A percentile compares a stretch with the other conserved stretches of the same genome.
These are phyloP conservation scores for Capsella bursapastoris DNA, from an alignment of 345 rosid species.

Conservation along the genomic window DNA sequence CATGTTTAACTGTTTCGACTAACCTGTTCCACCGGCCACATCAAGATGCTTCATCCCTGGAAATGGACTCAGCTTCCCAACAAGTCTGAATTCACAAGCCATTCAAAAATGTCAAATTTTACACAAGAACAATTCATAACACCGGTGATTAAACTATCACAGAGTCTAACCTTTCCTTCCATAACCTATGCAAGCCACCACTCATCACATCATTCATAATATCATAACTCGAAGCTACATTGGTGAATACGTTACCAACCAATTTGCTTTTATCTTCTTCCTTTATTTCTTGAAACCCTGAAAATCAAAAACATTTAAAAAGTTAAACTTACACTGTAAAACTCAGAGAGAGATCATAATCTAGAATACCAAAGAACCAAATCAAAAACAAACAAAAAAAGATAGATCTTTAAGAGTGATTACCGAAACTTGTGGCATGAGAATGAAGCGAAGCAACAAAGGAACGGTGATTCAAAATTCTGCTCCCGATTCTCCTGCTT, in stretches of 20 bases:
- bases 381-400: background rate
- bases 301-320: constrained; percentile 5
- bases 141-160: background rate
- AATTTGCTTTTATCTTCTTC: constrained; percentile 87
- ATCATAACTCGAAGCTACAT: constrained; percentile 91
- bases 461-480: constrained; percentile 38
- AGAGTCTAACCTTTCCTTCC: constrained; percentile 85
- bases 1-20: background rate
- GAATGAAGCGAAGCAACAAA: constrained; percentile 65
- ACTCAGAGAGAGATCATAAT: background rate
- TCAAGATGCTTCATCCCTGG: constrained; percentile 98
- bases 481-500: constrained; percentile 47
- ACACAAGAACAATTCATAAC: constrained; percentile 8
- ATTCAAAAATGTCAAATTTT: background rate
- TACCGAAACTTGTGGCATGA: constrained; percentile 98
- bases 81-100: constrained; percentile 58
- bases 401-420: background rate
- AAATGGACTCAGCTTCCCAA: constrained; percentile 83
- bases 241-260: constrained; percentile 89
- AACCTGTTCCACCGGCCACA: constrained; percentile 98
- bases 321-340: constrained; percentile 2
- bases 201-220: constrained; percentile 98
- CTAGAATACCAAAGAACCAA: constrained; percentile 1
- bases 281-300: constrained; percentile 86
- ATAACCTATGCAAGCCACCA: constrained; percentile 84